phyloP scores from a whole-genome alignment of 108 stramenopile species.

The Skeletonema tropicum region DNA sequence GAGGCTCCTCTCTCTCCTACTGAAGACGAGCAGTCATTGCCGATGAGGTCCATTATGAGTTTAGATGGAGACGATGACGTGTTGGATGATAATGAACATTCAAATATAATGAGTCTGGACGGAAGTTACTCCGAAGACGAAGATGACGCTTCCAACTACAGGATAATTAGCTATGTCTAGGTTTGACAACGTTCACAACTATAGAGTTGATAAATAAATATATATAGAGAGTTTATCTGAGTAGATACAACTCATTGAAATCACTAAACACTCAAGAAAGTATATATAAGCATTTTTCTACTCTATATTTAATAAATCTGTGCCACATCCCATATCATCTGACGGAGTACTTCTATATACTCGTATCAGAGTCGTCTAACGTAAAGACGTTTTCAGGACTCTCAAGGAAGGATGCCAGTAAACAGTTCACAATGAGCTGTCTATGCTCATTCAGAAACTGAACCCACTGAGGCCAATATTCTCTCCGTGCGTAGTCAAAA shows the following conservation, averaged over 20 bases:
- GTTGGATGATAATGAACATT: background rate
- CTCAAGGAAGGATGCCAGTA: slow-evolving; percentile 36
- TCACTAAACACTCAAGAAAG: background rate
- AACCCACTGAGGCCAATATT: slow-evolving; percentile 65
- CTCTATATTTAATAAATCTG: background rate
- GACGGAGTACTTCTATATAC: background rate
- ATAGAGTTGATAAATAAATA: background rate
- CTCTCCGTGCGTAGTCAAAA: slow-evolving; percentile 76
- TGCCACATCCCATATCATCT: background rate
- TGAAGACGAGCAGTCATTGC: background rate
- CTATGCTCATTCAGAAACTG: slow-evolving; percentile 43
- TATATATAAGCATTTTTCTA: background rate
- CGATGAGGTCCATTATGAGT: background rate
- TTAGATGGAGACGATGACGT: background rate
- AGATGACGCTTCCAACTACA: background rate
- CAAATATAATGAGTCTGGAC: background rate
- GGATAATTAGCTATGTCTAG: background rate
- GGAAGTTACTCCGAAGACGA: background rate
- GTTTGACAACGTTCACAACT: background rate
- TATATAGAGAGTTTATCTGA: too few species aligned
- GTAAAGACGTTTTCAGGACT: slow-evolving; percentile 1
- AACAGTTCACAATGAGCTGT: slow-evolving; percentile 35
- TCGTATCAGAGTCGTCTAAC: background rate
- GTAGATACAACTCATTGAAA: too few species aligned
- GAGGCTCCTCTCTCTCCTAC: background rate